These are phyloP conservation scores for Erythrophleum ivorense DNA, from an alignment of 331 rosid species.

Conservation along the genomic window DNA sequence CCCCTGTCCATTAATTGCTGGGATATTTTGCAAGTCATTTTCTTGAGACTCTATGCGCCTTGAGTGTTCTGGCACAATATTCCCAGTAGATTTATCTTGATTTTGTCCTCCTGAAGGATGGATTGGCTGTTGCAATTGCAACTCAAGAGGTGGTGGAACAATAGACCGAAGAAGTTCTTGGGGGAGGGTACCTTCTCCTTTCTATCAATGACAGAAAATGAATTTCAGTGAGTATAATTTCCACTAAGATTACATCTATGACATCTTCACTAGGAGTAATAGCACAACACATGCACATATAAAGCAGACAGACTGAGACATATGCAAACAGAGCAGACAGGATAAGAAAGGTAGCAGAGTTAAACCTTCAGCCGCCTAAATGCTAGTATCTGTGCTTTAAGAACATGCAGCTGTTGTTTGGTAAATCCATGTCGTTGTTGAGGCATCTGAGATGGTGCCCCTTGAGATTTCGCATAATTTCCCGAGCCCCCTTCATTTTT, in stretches of 20 bases:
- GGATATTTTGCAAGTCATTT: conserved; percentile 59
- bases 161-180: conserved; percentile 96
- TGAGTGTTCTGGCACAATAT: conserved; percentile 55
- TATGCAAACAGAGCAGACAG: not conserved
- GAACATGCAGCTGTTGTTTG: conserved; percentile 94
- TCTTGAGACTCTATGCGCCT: conserved; percentile 63
- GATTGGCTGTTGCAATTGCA: conserved; percentile 65
- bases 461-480: conserved; percentile 56
- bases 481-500: conserved; percentile 63
- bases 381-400: conserved; percentile 97
- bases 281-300: conserved; percentile 3
- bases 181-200: conserved; percentile 95
- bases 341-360: conserved; percentile 36
- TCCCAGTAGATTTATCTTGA: conserved; percentile 71
- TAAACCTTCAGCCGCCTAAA: conserved; percentile 94
- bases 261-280: conserved; percentile 22
- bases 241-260: conserved; percentile 6
- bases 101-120: conserved; percentile 62
- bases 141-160: conserved; percentile 89
- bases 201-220: conserved; percentile 61
- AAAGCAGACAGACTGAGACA: conserved; percentile 14
- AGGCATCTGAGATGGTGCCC: conserved; percentile 63
- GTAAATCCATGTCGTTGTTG: conserved; percentile 73
- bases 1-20: conserved; percentile 60
- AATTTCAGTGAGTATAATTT: conserved; percentile 27